Conservation (phyloP, 257 asterid genomes). For the Striga asiatica region DNA sequence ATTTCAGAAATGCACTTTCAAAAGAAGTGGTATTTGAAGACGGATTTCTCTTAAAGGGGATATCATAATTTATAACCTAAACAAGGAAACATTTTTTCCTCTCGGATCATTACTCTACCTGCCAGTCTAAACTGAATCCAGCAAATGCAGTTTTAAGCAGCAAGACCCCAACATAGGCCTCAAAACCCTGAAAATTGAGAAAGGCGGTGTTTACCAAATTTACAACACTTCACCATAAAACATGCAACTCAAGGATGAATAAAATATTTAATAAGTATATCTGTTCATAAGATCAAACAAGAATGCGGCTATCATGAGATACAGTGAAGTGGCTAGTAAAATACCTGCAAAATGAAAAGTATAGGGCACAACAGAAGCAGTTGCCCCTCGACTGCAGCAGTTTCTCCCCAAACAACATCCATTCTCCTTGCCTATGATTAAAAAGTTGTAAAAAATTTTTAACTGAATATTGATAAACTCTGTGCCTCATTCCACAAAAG, state of each 20-base stretch:
- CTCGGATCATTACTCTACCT: conserved; percentile 33
- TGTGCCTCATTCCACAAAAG: no score
- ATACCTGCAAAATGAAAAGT: conserved; percentile 75
- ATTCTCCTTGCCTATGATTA: conserved; percentile 77
- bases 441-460: background rate
- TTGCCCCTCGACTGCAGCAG: conserved; percentile 96
- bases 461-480: conserved; percentile 2
- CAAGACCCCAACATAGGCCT: conserved; percentile 84
- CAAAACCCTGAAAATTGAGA: conserved; percentile 53
- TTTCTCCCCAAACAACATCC: conserved; percentile 99
- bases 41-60: no score
- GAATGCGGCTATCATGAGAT: conserved; percentile 4
- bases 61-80: background rate
- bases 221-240: background rate
- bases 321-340: background rate
- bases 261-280: no score
- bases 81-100: background rate
- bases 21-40: background rate
- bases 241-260: no score
- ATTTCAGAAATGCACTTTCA: no score
- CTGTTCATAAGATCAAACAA: background rate
- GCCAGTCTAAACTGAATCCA: conserved; percentile 80
- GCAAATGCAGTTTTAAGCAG: conserved; percentile 52
- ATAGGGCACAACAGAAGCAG: conserved; percentile 60
- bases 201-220: background rate